Evolutionary conservation across 805 yeast genomes (phyloP).

Genomic region (Yamadazyma laniorum): DNA sequence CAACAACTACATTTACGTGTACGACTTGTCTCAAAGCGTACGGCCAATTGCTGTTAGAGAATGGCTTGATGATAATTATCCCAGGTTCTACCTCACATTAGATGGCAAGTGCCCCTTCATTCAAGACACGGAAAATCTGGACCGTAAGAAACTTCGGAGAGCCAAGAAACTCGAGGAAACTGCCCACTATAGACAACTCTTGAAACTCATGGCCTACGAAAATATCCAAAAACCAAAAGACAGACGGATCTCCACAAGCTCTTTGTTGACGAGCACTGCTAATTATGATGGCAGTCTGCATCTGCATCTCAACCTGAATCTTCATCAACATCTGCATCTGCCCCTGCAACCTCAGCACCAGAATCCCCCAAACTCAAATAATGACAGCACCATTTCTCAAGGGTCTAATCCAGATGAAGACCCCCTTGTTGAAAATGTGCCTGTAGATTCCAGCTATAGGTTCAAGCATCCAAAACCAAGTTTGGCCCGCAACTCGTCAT

Average conservation of each 20-base stretch:
- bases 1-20: conserved; percentile 67
- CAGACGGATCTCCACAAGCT: conserved; percentile 14
- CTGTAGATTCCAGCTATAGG: not conserved
- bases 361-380: conserved; percentile 9
- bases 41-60: conserved; percentile 83
- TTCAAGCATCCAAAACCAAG: conserved; percentile 28
- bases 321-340: no score
- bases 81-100: conserved; percentile 58
- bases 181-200: conserved; percentile 38
- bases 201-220: conserved; percentile 34
- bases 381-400: conserved; percentile 15
- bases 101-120: conserved; percentile 83
- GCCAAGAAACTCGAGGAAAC: conserved; percentile 40
- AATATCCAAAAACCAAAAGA: conserved; percentile 28
- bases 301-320: no score
- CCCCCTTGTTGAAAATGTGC: not conserved
- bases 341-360: not conserved
- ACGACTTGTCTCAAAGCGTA: conserved; percentile 72
- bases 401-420: conserved; percentile 7
- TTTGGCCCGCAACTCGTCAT: conserved; percentile 34
- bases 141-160: conserved; percentile 40
- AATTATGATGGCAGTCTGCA: conserved; percentile 6
- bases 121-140: conserved; percentile 50
- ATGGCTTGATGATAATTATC: conserved; percentile 59
- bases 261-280: conserved; percentile 4